Evolutionary conservation across 176 grass and related monocot species (phyloP).

Genomic region (Musa acuminata): DNA sequence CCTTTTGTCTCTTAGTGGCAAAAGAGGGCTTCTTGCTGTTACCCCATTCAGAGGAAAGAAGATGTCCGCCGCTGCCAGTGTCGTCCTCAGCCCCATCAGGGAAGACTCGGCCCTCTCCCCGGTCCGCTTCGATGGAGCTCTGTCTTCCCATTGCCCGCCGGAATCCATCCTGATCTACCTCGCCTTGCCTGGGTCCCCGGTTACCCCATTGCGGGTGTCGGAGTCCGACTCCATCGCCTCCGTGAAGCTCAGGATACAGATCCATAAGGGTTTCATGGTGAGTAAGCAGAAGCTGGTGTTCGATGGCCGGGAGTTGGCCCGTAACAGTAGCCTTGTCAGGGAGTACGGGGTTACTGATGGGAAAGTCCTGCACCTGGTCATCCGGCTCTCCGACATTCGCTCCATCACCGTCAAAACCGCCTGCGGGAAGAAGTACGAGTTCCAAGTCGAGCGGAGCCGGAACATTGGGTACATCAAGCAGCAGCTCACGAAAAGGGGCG

Average conservation of each 20-base stretch:
- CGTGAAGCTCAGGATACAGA: conserved; percentile 70
- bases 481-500: conserved; percentile 37
- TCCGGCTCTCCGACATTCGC: conserved; percentile 51
- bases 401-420: conserved; percentile 47
- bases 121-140: conserved; percentile 31
- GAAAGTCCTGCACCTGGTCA: conserved; percentile 54
- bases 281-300: conserved; percentile 60
- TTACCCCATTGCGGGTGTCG: conserved; percentile 46
- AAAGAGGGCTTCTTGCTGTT: not conserved
- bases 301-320: conserved; percentile 49
- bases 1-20: not conserved
- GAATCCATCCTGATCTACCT: conserved; percentile 65
- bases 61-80: conserved; percentile 38
- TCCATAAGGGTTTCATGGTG: conserved; percentile 49
- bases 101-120: conserved; percentile 30
- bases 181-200: conserved; percentile 36
- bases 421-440: conserved; percentile 47
- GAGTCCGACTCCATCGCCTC: conserved; percentile 58
- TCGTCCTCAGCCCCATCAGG: conserved; percentile 23
- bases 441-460: conserved; percentile 44
- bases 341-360: conserved; percentile 59
- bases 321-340: conserved; percentile 40
- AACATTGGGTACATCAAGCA: conserved; percentile 48
- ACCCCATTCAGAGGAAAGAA: conserved; percentile 21
- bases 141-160: conserved; percentile 30